A percentile compares a stretch with the other conserved stretches of the same genome.
These are phyloP conservation scores for Xylaria sp. DNA, from an alignment of 2,329 filamentous ascomycete genomes.

Conservation along the genomic window DNA sequence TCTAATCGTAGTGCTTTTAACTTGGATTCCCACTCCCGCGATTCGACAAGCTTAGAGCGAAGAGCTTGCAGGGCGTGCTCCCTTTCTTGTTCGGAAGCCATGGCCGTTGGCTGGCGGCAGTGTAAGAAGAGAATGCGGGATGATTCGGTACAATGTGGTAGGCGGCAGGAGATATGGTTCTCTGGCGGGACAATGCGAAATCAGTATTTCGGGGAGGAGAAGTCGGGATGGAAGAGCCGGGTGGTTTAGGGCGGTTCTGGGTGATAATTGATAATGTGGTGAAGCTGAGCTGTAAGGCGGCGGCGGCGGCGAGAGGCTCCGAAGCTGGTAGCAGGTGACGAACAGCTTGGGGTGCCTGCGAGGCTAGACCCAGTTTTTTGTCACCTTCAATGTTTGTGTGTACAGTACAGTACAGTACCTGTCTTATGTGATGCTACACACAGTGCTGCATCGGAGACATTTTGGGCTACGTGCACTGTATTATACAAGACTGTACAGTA, in stretches of 20 bases:
- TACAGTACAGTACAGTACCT: background rate
- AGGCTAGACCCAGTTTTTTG: conserved; percentile 24
- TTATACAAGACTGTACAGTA: background rate
- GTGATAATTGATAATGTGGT: background rate
- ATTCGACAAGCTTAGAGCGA: conserved; percentile 85
- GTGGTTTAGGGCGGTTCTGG: background rate
- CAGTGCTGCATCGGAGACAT: background rate
- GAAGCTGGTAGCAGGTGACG: conserved; percentile 28
- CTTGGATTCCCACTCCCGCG: conserved; percentile 98
- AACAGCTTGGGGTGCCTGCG: conserved; percentile 34
- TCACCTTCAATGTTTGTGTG: background rate
- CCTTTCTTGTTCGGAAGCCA: conserved; percentile 64
- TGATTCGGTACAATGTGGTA: conserved; percentile 9
- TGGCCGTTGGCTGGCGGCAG: conserved; percentile 37
- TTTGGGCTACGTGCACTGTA: background rate
- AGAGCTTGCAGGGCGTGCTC: conserved; percentile 77
- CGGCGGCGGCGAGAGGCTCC: conserved; percentile 10
- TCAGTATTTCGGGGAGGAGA: background rate
- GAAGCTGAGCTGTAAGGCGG: conserved; percentile 9
- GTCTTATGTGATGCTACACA: no score
- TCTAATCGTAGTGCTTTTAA: conserved; percentile 91
- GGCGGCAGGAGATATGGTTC: background rate
- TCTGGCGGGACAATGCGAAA: background rate
- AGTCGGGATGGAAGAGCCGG: background rate
- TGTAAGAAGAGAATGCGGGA: background rate